Conservation (phyloP, 352 stramenopile genomes). For the Pythium aquatile region DNA sequence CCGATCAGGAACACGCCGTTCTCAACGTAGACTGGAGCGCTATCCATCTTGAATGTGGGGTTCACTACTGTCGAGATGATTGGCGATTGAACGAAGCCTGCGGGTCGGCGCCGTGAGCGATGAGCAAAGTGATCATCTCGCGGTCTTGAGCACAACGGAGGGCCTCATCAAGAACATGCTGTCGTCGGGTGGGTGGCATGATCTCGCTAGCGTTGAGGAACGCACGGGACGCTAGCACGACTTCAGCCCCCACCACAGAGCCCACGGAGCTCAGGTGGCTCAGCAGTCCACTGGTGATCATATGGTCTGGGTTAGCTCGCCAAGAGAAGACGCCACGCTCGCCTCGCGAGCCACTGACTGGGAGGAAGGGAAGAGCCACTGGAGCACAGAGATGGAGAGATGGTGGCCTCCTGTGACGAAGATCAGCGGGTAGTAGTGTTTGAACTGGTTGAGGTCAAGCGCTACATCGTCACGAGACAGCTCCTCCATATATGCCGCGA, state of each 20-base stretch:
- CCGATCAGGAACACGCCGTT: neutral
- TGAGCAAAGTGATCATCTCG: neutral
- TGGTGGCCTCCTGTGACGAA: neutral
- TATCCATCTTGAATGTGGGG: too few relatives aligned
- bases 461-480: too few relatives aligned
- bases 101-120: neutral
- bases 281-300: neutral
- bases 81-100: too few relatives aligned
- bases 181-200: too few relatives aligned
- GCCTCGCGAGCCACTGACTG: neutral
- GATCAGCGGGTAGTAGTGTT: neutral
- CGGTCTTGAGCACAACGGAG: neutral
- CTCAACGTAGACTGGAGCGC: neutral
- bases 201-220: too few relatives aligned
- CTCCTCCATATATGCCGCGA: too few relatives aligned
- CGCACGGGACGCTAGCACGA: too few relatives aligned
- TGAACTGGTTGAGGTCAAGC: too few relatives aligned
- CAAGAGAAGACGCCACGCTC: neutral
- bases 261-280: neutral
- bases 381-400: neutral
- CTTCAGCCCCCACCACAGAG: too few relatives aligned
- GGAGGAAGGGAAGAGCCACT: neutral
- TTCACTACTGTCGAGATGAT: too few relatives aligned
- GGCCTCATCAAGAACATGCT: neutral
- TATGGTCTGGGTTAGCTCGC: neutral